These are phyloP conservation scores for Hygrocybe coccinea DNA, from an alignment of 768 basidiomycete genomes.

Conservation along the genomic window DNA sequence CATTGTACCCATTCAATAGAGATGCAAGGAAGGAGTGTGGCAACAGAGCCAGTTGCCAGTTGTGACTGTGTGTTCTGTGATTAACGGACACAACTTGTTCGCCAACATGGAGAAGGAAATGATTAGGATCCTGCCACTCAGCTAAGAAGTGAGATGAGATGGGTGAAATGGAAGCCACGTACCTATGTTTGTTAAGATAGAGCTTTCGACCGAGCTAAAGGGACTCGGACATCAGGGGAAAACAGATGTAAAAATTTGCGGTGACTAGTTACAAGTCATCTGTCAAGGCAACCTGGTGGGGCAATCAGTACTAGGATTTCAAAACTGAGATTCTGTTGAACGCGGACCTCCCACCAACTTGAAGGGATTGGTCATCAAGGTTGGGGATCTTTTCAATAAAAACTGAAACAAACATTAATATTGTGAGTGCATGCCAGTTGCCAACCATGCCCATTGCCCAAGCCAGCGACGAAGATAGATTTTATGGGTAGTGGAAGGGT, in stretches of 20 bases:
- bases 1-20: slow-evolving; percentile 34
- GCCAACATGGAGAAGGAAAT: slow-evolving; percentile 49
- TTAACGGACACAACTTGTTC: slow-evolving; percentile 43
- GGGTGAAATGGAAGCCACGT: neutral
- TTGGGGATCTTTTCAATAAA: slow-evolving; percentile 68
- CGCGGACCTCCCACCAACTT: slow-evolving; percentile 56
- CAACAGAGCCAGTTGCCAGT: slow-evolving; percentile 69
- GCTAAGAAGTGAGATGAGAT: slow-evolving; percentile 21
- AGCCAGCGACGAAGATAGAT: slow-evolving; percentile 40
- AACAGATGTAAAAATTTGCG: slow-evolving; percentile 31
- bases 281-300: slow-evolving; percentile 31
- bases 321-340: slow-evolving; percentile 46
- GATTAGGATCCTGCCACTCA: slow-evolving; percentile 54
- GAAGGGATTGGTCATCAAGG: slow-evolving; percentile 49
- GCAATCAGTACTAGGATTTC: neutral
- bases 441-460: slow-evolving; percentile 67
- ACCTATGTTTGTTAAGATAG: slow-evolving; percentile 42
- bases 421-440: slow-evolving; percentile 13
- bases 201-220: slow-evolving; percentile 42
- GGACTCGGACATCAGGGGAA: neutral
- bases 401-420: slow-evolving; percentile 33
- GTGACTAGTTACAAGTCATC: slow-evolving; percentile 52
- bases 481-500: neutral
- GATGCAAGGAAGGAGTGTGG: slow-evolving; percentile 56
- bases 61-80: slow-evolving; percentile 37